Base-by-base conservation (phyloP, 1,139 yeast genomes). In the Pichia sp. region DNA sequence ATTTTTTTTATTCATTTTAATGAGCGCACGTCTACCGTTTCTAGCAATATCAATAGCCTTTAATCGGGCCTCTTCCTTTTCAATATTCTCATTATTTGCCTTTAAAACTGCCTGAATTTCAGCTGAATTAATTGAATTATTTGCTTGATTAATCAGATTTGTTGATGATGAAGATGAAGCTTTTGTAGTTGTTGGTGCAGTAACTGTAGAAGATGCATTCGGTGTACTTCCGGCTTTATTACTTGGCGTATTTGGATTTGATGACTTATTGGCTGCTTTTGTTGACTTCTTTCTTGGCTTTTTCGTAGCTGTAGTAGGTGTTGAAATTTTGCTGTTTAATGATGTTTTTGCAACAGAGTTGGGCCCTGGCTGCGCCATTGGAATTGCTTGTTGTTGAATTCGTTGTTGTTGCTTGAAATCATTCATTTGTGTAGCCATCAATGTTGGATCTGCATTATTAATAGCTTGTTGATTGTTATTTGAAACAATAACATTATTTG, bases 21-120 rank as follows among this genome's bases (percentile, higher is more conserved):
- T 50, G 50, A 79, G 69, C 48, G 76, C 80, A 49, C 80, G 70
- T 52, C 84, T 67, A 56, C 69, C 73, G 39, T 72, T 58, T 48
- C 70, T 58, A 46, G 61, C 62, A n/a, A 58, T 52, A 52, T 67
- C 70, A 33, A 62, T 54, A 3, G 47, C 50, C 11, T 54, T 60
- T 41, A 60, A 48, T 22, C 58, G 56, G 11, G 57, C 42, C 39
- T 63, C 69, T 46, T 67, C 70, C 46, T 57, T 61, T 16, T 58
- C 55, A 25, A 66, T 49, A 47, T 57, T 49, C 29, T 65, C 67
- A 16, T 57, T 52, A 47, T 67, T 66, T 36, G 64, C 68, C 46
- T 60, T 62, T 49, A 67, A 38, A 18, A 63, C 51, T 36, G 56
- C 49, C 46, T 67, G 71, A 13, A 62, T 55, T 53, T 67, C 70